Evolutionary conservation across 331 rosid genomes (phyloP).

Genomic region (Pyracantha coccinea): DNA sequence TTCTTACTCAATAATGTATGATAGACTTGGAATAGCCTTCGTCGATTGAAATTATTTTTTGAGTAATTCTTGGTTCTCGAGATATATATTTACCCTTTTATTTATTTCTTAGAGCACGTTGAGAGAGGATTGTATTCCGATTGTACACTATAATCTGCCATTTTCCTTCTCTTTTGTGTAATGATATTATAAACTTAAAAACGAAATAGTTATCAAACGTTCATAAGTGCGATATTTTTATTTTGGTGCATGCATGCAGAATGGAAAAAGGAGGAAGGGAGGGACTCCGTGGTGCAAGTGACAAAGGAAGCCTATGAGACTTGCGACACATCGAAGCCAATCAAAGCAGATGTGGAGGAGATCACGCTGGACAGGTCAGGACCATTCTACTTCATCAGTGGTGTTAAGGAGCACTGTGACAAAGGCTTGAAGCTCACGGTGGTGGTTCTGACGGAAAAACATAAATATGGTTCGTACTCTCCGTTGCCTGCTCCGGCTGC

Average conservation of each 20-base stretch:
- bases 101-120: too few relatives aligned
- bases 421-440: conserved; percentile 15
- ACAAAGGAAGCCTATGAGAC: conserved; percentile 1
- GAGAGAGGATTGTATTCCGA: too few relatives aligned
- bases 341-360: neutral
- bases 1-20: too few relatives aligned
- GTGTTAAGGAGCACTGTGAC: conserved; percentile 3
- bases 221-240: neutral
- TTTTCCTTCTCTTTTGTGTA: too few relatives aligned
- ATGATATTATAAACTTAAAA: too few relatives aligned
- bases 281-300: conserved; percentile 5
- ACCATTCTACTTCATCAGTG: conserved; percentile 13
- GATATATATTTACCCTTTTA: too few relatives aligned
- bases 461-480: neutral
- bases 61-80: too few relatives aligned
- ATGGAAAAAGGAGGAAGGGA: neutral
- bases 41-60: too few relatives aligned
- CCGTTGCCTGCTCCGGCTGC: neutral
- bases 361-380: conserved; percentile 6
- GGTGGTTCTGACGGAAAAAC: neutral
- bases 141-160: too few relatives aligned
- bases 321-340: conserved; percentile 7
- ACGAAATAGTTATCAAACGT: too few relatives aligned
- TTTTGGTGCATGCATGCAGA: neutral
- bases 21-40: too few relatives aligned